These are phyloP conservation scores for Chrysanthemum seticuspe DNA, from an alignment of 129 eudicot genomes.

Conservation along the genomic window DNA sequence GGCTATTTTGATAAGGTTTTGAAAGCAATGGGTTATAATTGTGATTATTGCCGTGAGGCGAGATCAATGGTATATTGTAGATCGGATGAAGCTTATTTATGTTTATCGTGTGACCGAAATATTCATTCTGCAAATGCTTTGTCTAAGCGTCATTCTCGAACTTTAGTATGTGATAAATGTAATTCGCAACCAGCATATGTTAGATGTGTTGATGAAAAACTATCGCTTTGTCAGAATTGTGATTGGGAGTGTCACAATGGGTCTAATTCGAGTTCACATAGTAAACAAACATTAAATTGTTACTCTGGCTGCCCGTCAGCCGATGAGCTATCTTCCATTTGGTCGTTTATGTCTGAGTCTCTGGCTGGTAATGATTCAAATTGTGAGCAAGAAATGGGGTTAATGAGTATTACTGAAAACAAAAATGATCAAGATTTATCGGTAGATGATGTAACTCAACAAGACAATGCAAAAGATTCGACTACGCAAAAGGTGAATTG, in stretches of 20 bases:
- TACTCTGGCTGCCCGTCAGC: conserved; percentile 92
- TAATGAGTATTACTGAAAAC: conserved; percentile 59
- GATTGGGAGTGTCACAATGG: conserved; percentile 64
- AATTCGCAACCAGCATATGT: conserved; percentile 65
- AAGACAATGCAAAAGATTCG: conserved; percentile 27
- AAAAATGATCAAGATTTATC: conserved; percentile 31
- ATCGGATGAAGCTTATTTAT: conserved; percentile 90
- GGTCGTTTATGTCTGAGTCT: conserved; percentile 65
- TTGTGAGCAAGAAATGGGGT: conserved; percentile 71
- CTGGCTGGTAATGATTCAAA: conserved; percentile 51
- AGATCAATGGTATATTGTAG: conserved; percentile 89
- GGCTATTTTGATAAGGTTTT: conserved; percentile 4
- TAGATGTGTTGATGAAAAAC: conserved; percentile 72
- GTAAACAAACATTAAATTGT: conserved; percentile 57
- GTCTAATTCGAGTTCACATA: conserved; percentile 44
- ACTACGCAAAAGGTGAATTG: conserved; percentile 49
- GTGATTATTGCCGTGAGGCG: conserved; percentile 83
- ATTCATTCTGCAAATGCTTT: conserved; percentile 94
- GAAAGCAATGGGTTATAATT: conserved; percentile 49
- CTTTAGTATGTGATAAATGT: conserved; percentile 83
- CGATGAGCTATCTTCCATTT: conserved; percentile 56
- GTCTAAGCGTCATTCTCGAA: conserved; percentile 81
- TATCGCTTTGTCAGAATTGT: conserved; percentile 80
- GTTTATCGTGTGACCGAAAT: conserved; percentile 85
- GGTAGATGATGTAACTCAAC: conserved; percentile 30